Conservation (phyloP, 2,329 filamentous ascomycete genomes). For the Keithomyces neogunnii region DNA sequence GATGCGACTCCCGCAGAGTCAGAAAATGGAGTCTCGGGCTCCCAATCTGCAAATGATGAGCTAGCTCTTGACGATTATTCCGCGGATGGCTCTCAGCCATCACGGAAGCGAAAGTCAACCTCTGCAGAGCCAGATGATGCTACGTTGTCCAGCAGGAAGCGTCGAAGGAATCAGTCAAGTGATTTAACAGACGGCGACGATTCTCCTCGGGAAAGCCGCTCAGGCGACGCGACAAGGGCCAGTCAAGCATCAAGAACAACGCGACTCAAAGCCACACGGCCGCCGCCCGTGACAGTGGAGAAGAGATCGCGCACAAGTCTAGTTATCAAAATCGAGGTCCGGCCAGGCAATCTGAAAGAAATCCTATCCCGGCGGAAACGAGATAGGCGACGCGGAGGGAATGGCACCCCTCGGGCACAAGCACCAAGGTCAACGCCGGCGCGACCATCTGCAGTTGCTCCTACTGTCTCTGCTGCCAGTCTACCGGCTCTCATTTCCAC, state of each 20-base stretch:
- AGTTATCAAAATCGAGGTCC: slow-evolving; percentile 27
- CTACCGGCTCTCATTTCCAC: slow-evolving; percentile 12
- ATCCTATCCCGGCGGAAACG: slow-evolving; percentile 25
- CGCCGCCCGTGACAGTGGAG: slow-evolving; percentile 32
- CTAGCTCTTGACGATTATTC: slow-evolving; percentile 64
- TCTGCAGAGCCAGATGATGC: slow-evolving; percentile 55
- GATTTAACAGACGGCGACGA: slow-evolving; percentile 30
- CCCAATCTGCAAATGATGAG: slow-evolving; percentile 67
- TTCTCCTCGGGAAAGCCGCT: slow-evolving; percentile 19
- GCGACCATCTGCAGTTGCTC: slow-evolving; percentile 2
- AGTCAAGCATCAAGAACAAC: slow-evolving; percentile 43
- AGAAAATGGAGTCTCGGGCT: slow-evolving; percentile 21
- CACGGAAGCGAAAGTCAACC: slow-evolving; percentile 80
- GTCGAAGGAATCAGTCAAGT: slow-evolving; percentile 39
- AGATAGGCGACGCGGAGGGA: slow-evolving; percentile 19
- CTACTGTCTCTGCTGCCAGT: neutral
- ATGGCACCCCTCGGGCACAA: slow-evolving; percentile 9
- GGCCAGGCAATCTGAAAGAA: slow-evolving; percentile 29
- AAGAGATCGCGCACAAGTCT: slow-evolving; percentile 26
- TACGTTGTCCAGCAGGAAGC: slow-evolving; percentile 42
- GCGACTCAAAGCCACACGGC: slow-evolving; percentile 40
- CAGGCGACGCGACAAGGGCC: slow-evolving; percentile 17
- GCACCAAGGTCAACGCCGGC: slow-evolving; percentile 15
- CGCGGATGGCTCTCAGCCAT: slow-evolving; percentile 65
- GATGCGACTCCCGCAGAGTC: slow-evolving; percentile 22